Conservation (phyloP, 2,329 filamentous ascomycete species). For the Colletotrichum liriopes region DNA sequence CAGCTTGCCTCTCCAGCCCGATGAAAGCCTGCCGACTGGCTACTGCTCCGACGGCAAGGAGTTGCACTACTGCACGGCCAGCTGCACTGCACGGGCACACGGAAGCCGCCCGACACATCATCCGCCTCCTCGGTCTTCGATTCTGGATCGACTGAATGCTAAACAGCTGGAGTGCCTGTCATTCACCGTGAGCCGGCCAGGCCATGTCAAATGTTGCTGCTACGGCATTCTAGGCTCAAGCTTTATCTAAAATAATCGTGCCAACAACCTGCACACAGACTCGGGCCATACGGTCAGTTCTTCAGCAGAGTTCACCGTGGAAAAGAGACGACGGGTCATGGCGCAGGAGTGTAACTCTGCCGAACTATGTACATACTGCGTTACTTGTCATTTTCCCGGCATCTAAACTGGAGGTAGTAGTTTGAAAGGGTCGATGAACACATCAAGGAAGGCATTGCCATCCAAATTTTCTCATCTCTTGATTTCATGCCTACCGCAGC, state of each 20-base stretch:
- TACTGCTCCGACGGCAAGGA: conserved; percentile 22
- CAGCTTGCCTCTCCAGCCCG: conserved; percentile 6
- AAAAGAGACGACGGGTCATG: conserved; percentile 37
- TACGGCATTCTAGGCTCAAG: conserved; percentile 11
- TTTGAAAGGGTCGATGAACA: background rate
- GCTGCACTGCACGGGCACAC: conserved; percentile 28
- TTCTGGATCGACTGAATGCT: background rate
- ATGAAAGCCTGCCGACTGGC: conserved; percentile 17
- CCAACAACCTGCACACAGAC: conserved; percentile 1
- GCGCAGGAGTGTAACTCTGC: conserved; percentile 35
- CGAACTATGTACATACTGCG: conserved; percentile 5
- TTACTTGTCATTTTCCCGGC: conserved; percentile 2
- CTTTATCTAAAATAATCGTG: conserved; percentile 9
- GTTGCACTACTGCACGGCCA: conserved; percentile 20
- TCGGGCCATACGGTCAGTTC: conserved; percentile 1
- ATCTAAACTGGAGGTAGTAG: background rate
- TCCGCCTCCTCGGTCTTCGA: conserved; percentile 11
- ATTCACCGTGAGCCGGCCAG: background rate
- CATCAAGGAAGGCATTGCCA: background rate
- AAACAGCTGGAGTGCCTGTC: conserved; percentile 5
- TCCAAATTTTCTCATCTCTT: background rate
- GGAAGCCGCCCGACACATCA: conserved; percentile 18
- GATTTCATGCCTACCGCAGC: background rate
- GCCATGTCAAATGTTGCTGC: background rate
- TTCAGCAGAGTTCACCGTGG: conserved; percentile 31